phyloP scores from a whole-genome alignment of 2,329 filamentous ascomycete species.

The Fusarium algeriense region DNA sequence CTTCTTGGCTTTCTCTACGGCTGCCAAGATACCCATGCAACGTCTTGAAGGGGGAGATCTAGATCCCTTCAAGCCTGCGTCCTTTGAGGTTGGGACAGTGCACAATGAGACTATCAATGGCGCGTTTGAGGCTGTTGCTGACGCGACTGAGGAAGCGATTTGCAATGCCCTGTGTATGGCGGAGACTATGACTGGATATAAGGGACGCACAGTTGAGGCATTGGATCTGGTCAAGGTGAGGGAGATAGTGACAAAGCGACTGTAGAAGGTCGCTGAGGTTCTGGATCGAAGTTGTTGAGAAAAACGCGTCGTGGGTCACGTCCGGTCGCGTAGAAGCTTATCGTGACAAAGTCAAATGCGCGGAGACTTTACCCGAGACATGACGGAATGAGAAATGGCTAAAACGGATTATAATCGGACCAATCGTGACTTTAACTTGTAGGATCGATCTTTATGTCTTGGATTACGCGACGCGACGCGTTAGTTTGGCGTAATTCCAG shows the following conservation, averaged over 20 bases:
- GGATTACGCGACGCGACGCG: background rate
- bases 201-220: slow-evolving; percentile 62
- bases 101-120: slow-evolving; percentile 71
- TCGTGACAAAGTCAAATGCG: fast-evolving
- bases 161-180: slow-evolving; percentile 74
- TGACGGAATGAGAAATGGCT: background rate
- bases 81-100: slow-evolving; percentile 46
- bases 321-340: background rate
- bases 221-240: slow-evolving; percentile 61
- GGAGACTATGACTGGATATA: slow-evolving; percentile 67
- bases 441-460: background rate
- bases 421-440: fast-evolving
- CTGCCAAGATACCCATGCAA: slow-evolving; percentile 60
- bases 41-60: slow-evolving; percentile 46
- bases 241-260: slow-evolving; percentile 56
- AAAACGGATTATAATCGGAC: fast-evolving
- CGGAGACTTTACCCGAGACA: background rate
- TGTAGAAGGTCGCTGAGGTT: background rate
- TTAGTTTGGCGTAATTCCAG: no score
- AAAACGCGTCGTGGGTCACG: background rate
- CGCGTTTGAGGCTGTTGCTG: slow-evolving; percentile 71
- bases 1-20: slow-evolving; percentile 76
- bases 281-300: no score
- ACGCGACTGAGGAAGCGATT: slow-evolving; percentile 74
- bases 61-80: slow-evolving; percentile 56